Conservation (phyloP, 176 grass and related monocot species). For the Avena insularis region DNA sequence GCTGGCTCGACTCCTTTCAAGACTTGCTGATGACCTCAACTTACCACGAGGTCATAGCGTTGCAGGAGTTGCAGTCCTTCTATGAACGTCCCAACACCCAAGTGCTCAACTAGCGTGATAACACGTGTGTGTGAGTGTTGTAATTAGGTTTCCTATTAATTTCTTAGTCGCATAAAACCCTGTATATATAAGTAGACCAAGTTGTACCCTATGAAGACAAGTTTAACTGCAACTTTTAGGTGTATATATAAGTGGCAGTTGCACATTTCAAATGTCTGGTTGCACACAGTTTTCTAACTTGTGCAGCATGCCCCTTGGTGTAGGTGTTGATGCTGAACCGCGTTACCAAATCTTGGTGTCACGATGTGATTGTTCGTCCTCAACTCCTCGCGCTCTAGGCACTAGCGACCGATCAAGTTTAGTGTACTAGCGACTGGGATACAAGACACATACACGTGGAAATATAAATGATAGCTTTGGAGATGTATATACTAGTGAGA, state of each 20-base stretch:
- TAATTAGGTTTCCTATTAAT: neutral
- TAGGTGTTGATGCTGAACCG: too few species aligned
- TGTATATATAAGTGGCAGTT: neutral
- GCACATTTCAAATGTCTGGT: too few species aligned
- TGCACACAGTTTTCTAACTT: too few species aligned
- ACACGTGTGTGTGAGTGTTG: neutral
- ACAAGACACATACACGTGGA: too few species aligned
- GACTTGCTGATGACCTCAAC: constrained; percentile 41
- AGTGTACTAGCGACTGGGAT: too few species aligned
- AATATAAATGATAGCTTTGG: too few species aligned
- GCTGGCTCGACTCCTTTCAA: constrained; percentile 33
- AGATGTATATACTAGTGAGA: too few species aligned
- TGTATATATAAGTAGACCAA: neutral
- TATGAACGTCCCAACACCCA: neutral
- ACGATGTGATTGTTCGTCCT: too few species aligned
- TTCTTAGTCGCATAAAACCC: neutral
- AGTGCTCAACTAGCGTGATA: neutral
- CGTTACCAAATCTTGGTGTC: too few species aligned
- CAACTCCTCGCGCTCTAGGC: too few species aligned
- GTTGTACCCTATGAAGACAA: neutral
- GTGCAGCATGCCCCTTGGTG: too few species aligned
- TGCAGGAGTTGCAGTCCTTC: constrained; percentile 18
- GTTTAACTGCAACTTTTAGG: neutral
- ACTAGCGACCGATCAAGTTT: too few species aligned
- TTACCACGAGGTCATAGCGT: constrained; percentile 40